phyloP scores from a whole-genome alignment of 208 protist genomes.

The Crithidia brevicula region DNA sequence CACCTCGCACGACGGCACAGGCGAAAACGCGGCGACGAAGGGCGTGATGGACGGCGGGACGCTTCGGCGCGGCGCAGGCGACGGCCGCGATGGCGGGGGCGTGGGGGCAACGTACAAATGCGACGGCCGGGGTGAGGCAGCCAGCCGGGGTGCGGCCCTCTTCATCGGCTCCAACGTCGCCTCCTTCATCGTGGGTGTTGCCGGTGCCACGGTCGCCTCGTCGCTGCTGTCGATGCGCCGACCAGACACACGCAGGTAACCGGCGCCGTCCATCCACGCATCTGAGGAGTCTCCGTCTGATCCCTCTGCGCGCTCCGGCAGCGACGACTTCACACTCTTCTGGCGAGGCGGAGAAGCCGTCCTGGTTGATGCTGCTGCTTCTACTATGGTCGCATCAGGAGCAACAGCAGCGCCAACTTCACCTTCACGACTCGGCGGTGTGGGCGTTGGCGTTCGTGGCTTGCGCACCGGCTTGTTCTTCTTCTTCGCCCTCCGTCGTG shows the following conservation, averaged over 20 bases:
- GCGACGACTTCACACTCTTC: background rate
- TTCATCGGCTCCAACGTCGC: background rate
- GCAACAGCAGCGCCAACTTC: too few species aligned
- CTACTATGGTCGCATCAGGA: too few species aligned
- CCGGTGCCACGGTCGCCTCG: too few species aligned
- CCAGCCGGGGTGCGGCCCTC: background rate
- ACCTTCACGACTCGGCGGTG: too few species aligned
- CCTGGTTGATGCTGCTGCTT: background rate
- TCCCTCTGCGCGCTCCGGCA: background rate
- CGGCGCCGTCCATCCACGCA: slow-evolving; percentile 3
- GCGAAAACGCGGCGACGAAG: background rate
- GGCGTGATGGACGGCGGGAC: background rate
- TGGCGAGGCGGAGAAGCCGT: too few species aligned
- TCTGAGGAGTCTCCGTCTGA: slow-evolving; percentile 4
- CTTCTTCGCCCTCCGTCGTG: too few species aligned
- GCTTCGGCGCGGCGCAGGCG: background rate
- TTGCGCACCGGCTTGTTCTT: too few species aligned
- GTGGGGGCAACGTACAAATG: too few species aligned
- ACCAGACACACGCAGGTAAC: background rate
- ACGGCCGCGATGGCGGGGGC: background rate
- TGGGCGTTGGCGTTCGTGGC: too few species aligned
- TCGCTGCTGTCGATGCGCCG: background rate
- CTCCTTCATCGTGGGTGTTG: background rate
- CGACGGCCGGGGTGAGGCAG: too few species aligned
- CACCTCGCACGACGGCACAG: background rate